Conservation (phyloP, 345 rosid genomes). For the Rhodamnia argentea region DNA sequence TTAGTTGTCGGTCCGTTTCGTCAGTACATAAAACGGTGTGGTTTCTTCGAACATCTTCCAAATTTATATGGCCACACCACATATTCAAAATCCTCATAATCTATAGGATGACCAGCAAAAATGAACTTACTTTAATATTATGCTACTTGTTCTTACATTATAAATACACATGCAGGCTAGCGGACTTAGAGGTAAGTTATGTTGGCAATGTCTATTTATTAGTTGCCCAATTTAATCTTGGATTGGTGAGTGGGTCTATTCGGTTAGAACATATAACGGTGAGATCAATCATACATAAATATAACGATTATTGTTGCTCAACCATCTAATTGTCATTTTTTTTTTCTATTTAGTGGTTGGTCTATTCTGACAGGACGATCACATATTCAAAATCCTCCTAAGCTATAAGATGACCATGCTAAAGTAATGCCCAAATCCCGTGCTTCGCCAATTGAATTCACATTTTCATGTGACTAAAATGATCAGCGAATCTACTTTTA, state of each 20-base stretch:
- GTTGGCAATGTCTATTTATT: accelerated
- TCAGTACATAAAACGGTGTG: not conserved
- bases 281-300: not conserved
- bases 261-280: accelerated
- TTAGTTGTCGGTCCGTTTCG: not conserved
- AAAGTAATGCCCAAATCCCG: too few species aligned
- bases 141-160: not conserved
- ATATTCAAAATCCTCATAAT: not conserved
- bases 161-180: not conserved
- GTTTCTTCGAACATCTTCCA: not conserved
- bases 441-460: too few species aligned
- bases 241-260: accelerated
- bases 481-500: not conserved
- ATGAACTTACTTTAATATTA: too few species aligned
- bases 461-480: too few species aligned
- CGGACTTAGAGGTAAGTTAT: not conserved
- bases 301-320: not conserved
- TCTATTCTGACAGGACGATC: too few species aligned
- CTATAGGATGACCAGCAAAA: not conserved
- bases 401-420: too few species aligned
- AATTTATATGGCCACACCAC: not conserved
- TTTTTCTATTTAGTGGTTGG: too few species aligned
- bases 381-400: too few species aligned
- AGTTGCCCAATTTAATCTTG: not conserved
- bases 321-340: not conserved